phyloP scores from a whole-genome alignment of 2,329 filamentous ascomycete species.

The Xylaria sp. region DNA sequence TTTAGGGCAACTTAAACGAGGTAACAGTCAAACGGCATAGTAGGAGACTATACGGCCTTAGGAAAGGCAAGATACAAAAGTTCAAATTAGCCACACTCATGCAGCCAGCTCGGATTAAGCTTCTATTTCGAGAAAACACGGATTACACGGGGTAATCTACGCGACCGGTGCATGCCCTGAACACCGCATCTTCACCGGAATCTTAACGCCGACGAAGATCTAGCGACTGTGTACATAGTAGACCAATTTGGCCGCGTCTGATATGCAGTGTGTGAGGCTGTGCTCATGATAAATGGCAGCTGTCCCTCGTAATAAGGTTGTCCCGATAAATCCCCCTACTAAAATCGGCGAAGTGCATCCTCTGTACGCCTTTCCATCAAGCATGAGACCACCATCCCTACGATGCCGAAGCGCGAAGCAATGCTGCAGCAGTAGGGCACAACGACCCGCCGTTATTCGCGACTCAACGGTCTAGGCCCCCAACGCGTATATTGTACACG shows the following conservation, averaged over 20 bases:
- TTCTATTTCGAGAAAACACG: conserved; percentile 5
- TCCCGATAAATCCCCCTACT: neutral
- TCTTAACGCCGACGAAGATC: neutral
- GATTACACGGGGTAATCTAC: neutral
- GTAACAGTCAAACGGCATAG: neutral
- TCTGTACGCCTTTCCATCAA: neutral
- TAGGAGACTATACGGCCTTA: too few relatives aligned
- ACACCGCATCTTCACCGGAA: neutral
- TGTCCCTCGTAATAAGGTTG: neutral
- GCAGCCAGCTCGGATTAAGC: neutral
- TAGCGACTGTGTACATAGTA: neutral
- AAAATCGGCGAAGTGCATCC: neutral
- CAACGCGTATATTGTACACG: neutral
- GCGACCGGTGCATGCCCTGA: conserved; percentile 1
- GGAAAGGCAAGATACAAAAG: neutral
- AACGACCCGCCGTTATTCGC: neutral
- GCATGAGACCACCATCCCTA: neutral
- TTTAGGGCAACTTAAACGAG: neutral
- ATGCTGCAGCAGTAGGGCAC: neutral
- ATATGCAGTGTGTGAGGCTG: neutral
- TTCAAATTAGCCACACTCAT: neutral
- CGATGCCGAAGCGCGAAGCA: neutral
- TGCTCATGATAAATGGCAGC: neutral
- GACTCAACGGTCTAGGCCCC: neutral
- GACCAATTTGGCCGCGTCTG: conserved; percentile 6